Evolutionary conservation across 768 basidiomycete species (phyloP), one percentile per base, ranked within the genome.

Genomic region (Kwoniella europaea): DNA sequence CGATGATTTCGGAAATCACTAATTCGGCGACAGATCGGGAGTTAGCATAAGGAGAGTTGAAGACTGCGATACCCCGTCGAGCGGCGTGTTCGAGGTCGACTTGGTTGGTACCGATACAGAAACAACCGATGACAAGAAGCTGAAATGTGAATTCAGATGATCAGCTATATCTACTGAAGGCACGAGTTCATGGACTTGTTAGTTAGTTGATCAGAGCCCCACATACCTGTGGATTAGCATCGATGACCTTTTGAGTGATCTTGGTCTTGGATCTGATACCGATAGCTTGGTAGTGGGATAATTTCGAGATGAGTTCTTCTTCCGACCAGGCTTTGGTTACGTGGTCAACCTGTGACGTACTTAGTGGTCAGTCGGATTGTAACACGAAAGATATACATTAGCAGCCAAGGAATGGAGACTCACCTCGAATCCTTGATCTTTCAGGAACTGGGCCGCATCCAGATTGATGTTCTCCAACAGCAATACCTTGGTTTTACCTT

Each of bases 21-120:
- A 99, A 90, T 85, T 99, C 97, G 52, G 97, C 97, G 65, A 99
- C 97, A 0, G 97, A 98, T 76, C 97, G 92, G 42, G 97, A 98
- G 86, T 97, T 98, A 82, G 93, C 95, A 63, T 83, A 84, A 44
- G 97, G 97, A 6, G 97, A 98, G 84, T 99, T 99, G 88, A 99
- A 99, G 66, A 99, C 96, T 35, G 96, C 93, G 74, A 99, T 91
- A 69, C 97, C 97, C 63, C 92, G 89, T 65, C 89, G 88, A 44
- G 91, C 89, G 27, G 95, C 94, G 2, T 91, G 89, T 61, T 82
- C 71, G 57, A 99, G 90, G 82, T 98, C 94, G 74, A 98, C 97
- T 84, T 98, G 97, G 85, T 98, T 98, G 64, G 93, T 95, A 62
- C 97, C 97, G 74, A 99, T 99, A 85, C 97, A 99, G 88, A 99